Evolutionary conservation across 805 yeast genomes (phyloP).

Genomic region (Phaffomyces opuntiae): DNA sequence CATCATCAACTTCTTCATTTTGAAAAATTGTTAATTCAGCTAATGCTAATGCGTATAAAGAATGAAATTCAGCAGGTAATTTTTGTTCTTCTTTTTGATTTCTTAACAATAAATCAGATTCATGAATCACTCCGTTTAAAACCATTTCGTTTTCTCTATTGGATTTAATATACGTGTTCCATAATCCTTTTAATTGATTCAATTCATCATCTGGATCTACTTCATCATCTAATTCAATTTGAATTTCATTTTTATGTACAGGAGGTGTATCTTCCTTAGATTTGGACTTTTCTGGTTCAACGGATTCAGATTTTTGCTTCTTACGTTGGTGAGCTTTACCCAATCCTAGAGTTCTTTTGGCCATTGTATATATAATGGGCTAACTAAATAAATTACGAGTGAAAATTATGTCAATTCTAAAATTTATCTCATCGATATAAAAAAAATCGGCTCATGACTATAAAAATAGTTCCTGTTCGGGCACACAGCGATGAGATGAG

Average conservation of each 20-base stretch:
- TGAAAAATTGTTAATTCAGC: constrained; percentile 57
- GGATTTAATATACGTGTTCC: constrained; percentile 53
- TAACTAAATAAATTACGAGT: no score
- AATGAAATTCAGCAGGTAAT: constrained; percentile 51
- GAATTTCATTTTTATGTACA: constrained; percentile 31
- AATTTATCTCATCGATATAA: neutral
- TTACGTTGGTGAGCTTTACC: constrained; percentile 48
- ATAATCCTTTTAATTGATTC: constrained; percentile 68
- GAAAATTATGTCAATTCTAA: no score
- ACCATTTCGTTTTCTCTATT: constrained; percentile 58
- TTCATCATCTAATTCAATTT: constrained; percentile 63
- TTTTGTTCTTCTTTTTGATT: constrained; percentile 19
- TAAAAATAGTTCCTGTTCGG: neutral
- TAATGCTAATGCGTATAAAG: constrained; percentile 68
- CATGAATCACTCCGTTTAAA: constrained; percentile 83
- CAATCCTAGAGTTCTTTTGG: constrained; percentile 60
- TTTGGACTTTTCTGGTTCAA: constrained; percentile 17
- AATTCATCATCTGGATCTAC: constrained; percentile 73
- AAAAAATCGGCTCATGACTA: constrained; percentile 2
- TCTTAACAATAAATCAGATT: constrained; percentile 75
- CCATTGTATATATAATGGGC: constrained; percentile 29
- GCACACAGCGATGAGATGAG: neutral
- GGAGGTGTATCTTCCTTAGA: constrained; percentile 4
- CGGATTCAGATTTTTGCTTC: constrained; percentile 26
- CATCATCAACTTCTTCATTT: constrained; percentile 29